Base-by-base conservation (phyloP, 306 rosid species). In the Lagenaria siceraria region DNA sequence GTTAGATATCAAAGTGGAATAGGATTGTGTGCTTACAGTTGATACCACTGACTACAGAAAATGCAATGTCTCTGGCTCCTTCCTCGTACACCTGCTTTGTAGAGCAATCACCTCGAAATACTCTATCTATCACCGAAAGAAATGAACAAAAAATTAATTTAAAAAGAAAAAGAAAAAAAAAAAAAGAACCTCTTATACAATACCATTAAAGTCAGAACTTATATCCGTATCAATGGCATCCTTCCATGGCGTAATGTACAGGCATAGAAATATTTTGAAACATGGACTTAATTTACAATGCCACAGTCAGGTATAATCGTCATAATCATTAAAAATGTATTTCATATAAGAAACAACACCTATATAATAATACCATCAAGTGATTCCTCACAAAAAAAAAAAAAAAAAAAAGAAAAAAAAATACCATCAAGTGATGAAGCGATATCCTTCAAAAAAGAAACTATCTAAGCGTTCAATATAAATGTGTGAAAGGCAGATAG, bases 71-170 rank as follows among this genome's bases (percentile, higher is more conserved):
- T 83, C 78, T 85, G 69, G 93, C 92, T 81, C 96, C 99, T 72
- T 96, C 96, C 81, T 96, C 98, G 18, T 96, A 92, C 60, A 96
- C 93, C 85, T 96, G 87, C 80, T 84, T 88, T 53, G 99, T 96
- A 73, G 88, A 84, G 79, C 91, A 92, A 80, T 90, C 98, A 75
- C 92, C 97, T 1, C 86, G 92, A 86, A 89, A 96, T 80, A 96
- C 99, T 83, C 88, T 89, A 81, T 96, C 99, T 96, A 78, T 77
- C 79, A 68, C 79, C 84, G 83, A 64, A 82, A 3, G 62, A 55
- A 79, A 66, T 5, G 49, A 18, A 14, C 35, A 77, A 4, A 59
- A 43, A 5, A 29, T 53, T 66, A 53, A n/a, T n/a, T n/a, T n/a
- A n/a, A n/a, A n/a, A n/a, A n/a, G n/a, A n/a, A n/a, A n/a, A n/a